A percentile compares a stretch with the other conserved stretches of the same genome.
Conservation (phyloP, 176 grass and related monocot species). For the Poa annua region DNA sequence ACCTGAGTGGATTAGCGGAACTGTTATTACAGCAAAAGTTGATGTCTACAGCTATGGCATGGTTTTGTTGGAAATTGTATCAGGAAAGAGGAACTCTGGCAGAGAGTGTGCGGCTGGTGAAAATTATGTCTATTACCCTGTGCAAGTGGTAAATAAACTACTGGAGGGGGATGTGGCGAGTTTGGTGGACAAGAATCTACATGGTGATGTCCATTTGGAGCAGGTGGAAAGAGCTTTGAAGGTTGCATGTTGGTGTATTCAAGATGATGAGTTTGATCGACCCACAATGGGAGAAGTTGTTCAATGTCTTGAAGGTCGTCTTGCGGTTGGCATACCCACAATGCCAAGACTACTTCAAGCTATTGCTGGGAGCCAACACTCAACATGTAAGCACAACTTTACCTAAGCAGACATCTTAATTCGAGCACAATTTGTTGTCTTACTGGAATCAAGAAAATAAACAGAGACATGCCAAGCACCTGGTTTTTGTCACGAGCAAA, state of each 20-base stretch:
- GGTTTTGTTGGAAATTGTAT: conserved; percentile 6
- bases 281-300: conserved; percentile 46
- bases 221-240: conserved; percentile 48
- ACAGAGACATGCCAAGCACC: background rate
- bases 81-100: conserved; percentile 9
- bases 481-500: background rate
- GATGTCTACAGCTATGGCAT: conserved; percentile 28
- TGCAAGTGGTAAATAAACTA: conserved; percentile 20
- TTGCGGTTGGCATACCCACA: conserved; percentile 13
- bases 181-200: conserved; percentile 17
- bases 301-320: conserved; percentile 36
- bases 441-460: conserved; percentile 8
- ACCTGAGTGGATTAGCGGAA: conserved; percentile 31
- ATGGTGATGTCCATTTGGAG: conserved; percentile 11
- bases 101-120: conserved; percentile 9
- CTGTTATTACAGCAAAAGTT: conserved; percentile 30
- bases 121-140: conserved; percentile 23
- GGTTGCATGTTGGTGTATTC: conserved; percentile 61
- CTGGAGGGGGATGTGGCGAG: background rate
- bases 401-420: background rate
- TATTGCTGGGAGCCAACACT: conserved; percentile 9
- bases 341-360: conserved; percentile 41
- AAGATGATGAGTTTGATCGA: conserved; percentile 41
- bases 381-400: conserved; percentile 29
- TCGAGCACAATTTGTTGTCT: background rate